Base-by-base conservation (phyloP, 441 rosid genomes). In the Pelargonium fulgidum region DNA sequence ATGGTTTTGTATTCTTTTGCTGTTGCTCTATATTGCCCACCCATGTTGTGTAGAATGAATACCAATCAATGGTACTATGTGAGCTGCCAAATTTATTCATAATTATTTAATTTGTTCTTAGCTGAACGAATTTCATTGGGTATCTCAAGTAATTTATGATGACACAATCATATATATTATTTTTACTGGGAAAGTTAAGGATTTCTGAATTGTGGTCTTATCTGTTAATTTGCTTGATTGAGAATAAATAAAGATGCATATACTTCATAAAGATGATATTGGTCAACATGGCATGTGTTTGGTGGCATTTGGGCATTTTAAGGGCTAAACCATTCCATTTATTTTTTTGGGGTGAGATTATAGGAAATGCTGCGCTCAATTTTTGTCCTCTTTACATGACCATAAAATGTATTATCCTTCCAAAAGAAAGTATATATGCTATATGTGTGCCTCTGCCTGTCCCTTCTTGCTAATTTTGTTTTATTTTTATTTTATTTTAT, bases 391-490 rank as follows among this genome's bases (percentile, higher is more conserved):
- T 59, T 33, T 12, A 4, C 7, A 24, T 62, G 17, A 5, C 10
- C 17, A 62, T 1, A 29, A 62, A 62, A 41, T 61, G 7, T 29
- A 29, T 11, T 36, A 61, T 24, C 4, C 44, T 62, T 62, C 19
- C 14, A 14, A 62, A 62, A 62, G 44, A 33, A 13, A 62, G 33
- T 62, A 62, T 24, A 26, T 62, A 22, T 62, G 42, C 65, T 29
- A 16, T 63, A 10, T 63, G 44, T 14, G 66, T 47, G 19, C 66
- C 20, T 63, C 22, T 29, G 5, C 45, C 7, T 63, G 44, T 24
- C 41, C 42, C 42, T 42, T 63, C 8, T 63, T 29, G 65, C 42
- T 33, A 33, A 33, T 10, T 33, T 63, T 19, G n/a, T 29, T 7
- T 39, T 39, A 12, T 62, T 6, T 9, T 29, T 63, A 63, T n/a